Evolutionary conservation across 108 stramenopile species (phyloP), one percentile per base, ranked within the genome.

Genomic region (Cylindrotheca closterium): DNA sequence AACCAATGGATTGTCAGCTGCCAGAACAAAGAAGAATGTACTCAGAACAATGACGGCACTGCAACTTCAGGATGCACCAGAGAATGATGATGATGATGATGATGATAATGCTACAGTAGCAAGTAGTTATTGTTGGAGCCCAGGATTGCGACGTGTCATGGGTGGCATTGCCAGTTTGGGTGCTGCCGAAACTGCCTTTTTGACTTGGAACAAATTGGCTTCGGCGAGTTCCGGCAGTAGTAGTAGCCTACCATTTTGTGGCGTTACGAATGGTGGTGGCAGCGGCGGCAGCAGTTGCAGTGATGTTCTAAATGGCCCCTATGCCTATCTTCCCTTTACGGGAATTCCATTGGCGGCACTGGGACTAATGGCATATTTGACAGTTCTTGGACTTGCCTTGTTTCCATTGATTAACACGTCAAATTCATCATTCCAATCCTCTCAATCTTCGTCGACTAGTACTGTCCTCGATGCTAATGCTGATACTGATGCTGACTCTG

Each of bases 271-370:
- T n/a, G 49, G 56, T 0, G 33, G 57, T 17, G 58, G 61, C 2
- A 56, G 57, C 15, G 49, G 56, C 0, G 33, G 57, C n/a, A 51
- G 61, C 2, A 30, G 26, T 23, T 85, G 84, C 47, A 51, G 51
- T 49, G 23, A 24, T 5, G 83, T 93, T 17, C 65, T 93, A 73
- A 80, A 78, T 30, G 85, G 92, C 10, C 88, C 92, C 0, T 93
- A 93, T 67, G 72, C 88, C 1, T 58, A 73, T 2, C 56, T 93
- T 46, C 80, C 86, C 33, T 70, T 57, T 7, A 47, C 73, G 1
- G 79, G 83, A 23, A 55, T 90, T 25, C 92, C 92, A 2, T 60
- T 93, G 56, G 65, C 87, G 17, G 28, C 73, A 1, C 30, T 87
- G 30, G 92, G 92, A 24, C 67, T 84, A 32, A 65, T 76, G 26